Evolutionary conservation across 2,329 filamentous ascomycete species (phyloP).

Genomic region (Blastomyces percursus): DNA sequence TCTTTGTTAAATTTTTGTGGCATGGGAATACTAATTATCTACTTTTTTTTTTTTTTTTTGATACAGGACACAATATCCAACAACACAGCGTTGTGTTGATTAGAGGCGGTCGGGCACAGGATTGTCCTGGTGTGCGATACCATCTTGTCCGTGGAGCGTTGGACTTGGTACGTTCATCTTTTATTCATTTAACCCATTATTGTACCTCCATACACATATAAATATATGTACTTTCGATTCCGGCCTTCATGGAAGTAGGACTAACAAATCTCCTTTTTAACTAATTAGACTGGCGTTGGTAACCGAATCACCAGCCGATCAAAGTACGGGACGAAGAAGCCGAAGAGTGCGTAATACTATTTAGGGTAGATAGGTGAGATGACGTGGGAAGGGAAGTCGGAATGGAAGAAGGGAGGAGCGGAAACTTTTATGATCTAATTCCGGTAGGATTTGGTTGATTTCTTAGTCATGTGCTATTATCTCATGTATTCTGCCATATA

Average conservation of each 20-base stretch:
- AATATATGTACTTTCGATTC: constrained; percentile 17
- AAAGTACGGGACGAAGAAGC: constrained; percentile 98
- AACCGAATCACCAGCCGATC: constrained; percentile 75
- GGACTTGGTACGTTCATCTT: constrained; percentile 64
- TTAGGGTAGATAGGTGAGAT: not conserved
- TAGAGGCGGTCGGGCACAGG: constrained; percentile 83
- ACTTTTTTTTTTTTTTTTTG: not conserved
- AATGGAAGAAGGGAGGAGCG: not conserved
- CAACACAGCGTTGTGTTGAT: constrained; percentile 97
- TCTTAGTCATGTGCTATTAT: not conserved
- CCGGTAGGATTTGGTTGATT: not conserved
- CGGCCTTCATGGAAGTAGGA: constrained; percentile 5
- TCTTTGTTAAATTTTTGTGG: constrained; percentile 1
- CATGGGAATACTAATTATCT: not conserved
- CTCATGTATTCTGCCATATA: not conserved
- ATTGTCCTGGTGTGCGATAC: constrained; percentile 98
- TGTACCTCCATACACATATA: not conserved
- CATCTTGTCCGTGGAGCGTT: constrained; percentile 82
- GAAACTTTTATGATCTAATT: not conserved
- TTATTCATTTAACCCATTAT: constrained; percentile 1
- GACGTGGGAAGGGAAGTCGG: not conserved
- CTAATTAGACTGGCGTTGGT: constrained; percentile 68
- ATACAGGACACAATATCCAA: constrained; percentile 80
- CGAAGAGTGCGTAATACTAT: constrained; percentile 56
- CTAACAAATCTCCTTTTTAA: constrained; percentile 19